phyloP scores from a whole-genome alignment of 2,329 filamentous ascomycete genomes.

The Verticillium alfalfae region DNA sequence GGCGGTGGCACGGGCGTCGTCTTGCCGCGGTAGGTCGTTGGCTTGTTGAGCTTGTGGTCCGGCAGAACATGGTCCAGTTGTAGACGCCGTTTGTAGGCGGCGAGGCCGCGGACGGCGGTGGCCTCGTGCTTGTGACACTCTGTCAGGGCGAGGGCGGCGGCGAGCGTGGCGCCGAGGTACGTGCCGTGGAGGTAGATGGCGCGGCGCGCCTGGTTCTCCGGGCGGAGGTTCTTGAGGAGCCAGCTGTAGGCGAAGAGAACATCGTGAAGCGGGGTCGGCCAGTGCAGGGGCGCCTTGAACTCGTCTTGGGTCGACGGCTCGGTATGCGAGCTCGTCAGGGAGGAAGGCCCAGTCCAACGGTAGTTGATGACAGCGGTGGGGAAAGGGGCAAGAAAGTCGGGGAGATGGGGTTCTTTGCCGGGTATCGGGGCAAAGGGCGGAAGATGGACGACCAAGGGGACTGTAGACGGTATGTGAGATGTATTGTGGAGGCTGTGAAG shows the following conservation, averaged over 20 bases:
- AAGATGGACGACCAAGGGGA: constrained; percentile 49
- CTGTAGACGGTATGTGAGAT: constrained; percentile 22
- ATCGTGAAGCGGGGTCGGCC: constrained; percentile 56
- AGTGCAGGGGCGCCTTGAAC: constrained; percentile 26
- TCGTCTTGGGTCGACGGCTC: constrained; percentile 1
- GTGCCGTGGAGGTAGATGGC: constrained; percentile 49
- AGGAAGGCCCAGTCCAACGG: constrained; percentile 38
- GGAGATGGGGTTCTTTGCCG: constrained; percentile 21
- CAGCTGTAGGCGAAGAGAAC: constrained; percentile 47
- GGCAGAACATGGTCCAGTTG: constrained; percentile 57
- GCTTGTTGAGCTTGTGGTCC: constrained; percentile 39
- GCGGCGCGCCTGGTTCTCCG: constrained; percentile 23
- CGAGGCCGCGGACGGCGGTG: constrained; percentile 46
- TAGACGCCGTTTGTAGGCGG: constrained; percentile 58
- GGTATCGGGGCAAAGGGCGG: constrained; percentile 37
- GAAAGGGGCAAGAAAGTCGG: constrained; percentile 32
- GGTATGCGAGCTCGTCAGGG: neutral
- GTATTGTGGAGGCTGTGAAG: constrained; percentile 43
- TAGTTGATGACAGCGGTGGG: constrained; percentile 55
- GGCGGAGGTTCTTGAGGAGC: constrained; percentile 39
- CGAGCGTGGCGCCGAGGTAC: constrained; percentile 52
- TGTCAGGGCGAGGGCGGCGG: constrained; percentile 51
- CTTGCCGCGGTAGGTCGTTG: constrained; percentile 3
- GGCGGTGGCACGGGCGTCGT: constrained; percentile 12
- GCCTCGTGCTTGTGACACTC: constrained; percentile 37